Base-by-base conservation (phyloP, 306 rosid species). In the Oemleria cerasiformis region DNA sequence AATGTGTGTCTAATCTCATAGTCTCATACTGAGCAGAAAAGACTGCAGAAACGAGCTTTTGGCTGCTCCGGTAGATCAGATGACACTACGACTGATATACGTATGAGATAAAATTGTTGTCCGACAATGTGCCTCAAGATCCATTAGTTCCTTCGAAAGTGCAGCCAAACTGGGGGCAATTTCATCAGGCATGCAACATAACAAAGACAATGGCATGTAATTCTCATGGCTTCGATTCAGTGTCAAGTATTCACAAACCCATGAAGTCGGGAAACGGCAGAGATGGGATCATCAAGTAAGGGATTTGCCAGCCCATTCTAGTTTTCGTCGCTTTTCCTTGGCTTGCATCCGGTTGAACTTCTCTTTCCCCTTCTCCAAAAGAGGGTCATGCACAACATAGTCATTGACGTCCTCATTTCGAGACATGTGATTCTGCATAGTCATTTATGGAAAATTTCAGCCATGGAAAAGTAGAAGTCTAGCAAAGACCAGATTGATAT, bases 281-380 rank as follows among this genome's bases (percentile, higher is more conserved):
- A 61, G 21, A 11, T 4, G 54, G 66, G 58, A 44, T 85, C 81
- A 44, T 85, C 81, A 86, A 44, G 87, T 81, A 64, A 85, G 88
- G 48, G 90, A 83, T 83, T 76, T 78, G 50, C 86, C 90, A 16
- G 87, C 88, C 90, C 88, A 86, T 63, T 86, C 88, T 41, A 82
- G 76, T 34, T 76, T 86, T 23, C 90, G 81, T 59, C 80, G 74
- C 80, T 88, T 91, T 77, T 86, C 96, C 82, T 94, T 91, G 71
- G 99, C 97, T 77, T 85, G 87, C 99, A 94, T 85, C 82, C 69
- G 82, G 77, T 91, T 91, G 65, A 91, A 91, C 82, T 94, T 94
- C 82, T 94, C 96, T 79, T 91, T 89, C 12, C 96, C 97, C 77
- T 94, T 94, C 88, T 91, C 99, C 84, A 94, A 75, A 83, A 88